These are phyloP conservation scores for Boletus subparvulus DNA, from an alignment of 768 basidiomycete genomes.

Conservation along the genomic window DNA sequence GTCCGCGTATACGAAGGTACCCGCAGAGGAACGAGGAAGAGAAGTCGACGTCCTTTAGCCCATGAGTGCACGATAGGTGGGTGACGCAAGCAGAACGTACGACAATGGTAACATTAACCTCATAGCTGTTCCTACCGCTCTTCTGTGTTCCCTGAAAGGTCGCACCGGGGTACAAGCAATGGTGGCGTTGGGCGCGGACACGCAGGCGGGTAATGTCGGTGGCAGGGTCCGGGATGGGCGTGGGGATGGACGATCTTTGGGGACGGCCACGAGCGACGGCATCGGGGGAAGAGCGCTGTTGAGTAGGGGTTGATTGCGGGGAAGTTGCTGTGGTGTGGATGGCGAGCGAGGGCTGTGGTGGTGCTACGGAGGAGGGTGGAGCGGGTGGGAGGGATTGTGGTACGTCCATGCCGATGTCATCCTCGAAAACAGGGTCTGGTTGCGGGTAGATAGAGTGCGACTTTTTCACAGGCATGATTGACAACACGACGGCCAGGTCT, in stretches of 20 bases:
- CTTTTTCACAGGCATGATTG: conserved; percentile 27
- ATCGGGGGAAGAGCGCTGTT: conserved; percentile 22
- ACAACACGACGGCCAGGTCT: conserved; percentile 17
- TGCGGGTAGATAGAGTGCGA: conserved; percentile 16
- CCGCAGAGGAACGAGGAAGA: conserved; percentile 83
- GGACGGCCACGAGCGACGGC: conserved; percentile 7
- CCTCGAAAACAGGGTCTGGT: conserved; percentile 32
- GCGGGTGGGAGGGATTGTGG: background rate
- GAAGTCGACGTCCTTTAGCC: conserved; percentile 81
- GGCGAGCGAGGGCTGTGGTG: conserved; percentile 13
- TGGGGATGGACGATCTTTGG: conserved; percentile 8
- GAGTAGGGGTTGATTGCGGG: conserved; percentile 10
- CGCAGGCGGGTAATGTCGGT: conserved; percentile 77
- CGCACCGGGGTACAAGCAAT: conserved; percentile 86
- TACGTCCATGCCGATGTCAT: conserved; percentile 37
- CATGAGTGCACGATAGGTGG: conserved; percentile 2
- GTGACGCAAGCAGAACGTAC: conserved; percentile 49
- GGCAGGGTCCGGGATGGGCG: conserved; percentile 48
- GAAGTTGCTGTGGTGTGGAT: conserved; percentile 13
- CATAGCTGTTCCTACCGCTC: conserved; percentile 91
- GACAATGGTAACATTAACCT: conserved; percentile 89
- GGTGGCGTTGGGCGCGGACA: conserved; percentile 67
- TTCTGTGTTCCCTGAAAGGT: conserved; percentile 91
- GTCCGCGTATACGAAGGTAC: conserved; percentile 87
- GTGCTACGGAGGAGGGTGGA: background rate